Evolutionary conservation across 2,329 filamentous ascomycete genomes (phyloP), one percentile per base, ranked within the genome.

Genomic region (Penicillium sp.): DNA sequence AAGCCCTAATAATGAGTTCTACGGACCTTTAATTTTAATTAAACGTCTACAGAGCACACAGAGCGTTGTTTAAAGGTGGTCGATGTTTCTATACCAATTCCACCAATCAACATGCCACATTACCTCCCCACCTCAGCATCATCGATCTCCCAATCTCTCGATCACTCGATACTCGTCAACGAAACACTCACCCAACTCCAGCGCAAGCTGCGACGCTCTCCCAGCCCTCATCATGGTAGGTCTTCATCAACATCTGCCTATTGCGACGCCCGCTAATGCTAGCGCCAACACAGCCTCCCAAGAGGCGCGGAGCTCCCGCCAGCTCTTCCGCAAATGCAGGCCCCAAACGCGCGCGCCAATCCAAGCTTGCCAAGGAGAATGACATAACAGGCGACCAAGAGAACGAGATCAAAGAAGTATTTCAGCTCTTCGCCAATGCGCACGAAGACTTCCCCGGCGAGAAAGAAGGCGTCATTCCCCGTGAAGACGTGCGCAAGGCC

Each of bases 321-420:
- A 56, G 58, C 56, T 60, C 70, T 52, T 62, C 68, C 51, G 48
- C 65, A 18, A 38, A 7, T 29, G 58, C 69, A n/a, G 65, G 61
- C 51, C 65, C 67, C 10, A 74, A 69, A 57, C 72, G 70, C 61
- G 56, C 66, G 50, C 87, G 88, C 57, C 85, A 85, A 66, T 95
- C 92, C 53, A 95, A 91, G 72, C 89, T 96, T 64, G 93, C 93
- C 28, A 93, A 92, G 75, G 90, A 96, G 68, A 86, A 96, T 80
- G 87, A 91, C 71, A 85, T 97, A 67, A 87, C 85, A 13, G 87
- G 86, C 38, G 84, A 87, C 59, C 88, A 96, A 74, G 93, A 97
- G 75, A 81, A 83, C 62, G 91, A 96, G 75, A 96, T 99, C 68
- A 86, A 85, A 65, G 92, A 96, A 72, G 92, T 92, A 13, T 97